phyloP scores from a whole-genome alignment of 2,329 filamentous ascomycete genomes.

The Colletotrichum nymphaeae region DNA sequence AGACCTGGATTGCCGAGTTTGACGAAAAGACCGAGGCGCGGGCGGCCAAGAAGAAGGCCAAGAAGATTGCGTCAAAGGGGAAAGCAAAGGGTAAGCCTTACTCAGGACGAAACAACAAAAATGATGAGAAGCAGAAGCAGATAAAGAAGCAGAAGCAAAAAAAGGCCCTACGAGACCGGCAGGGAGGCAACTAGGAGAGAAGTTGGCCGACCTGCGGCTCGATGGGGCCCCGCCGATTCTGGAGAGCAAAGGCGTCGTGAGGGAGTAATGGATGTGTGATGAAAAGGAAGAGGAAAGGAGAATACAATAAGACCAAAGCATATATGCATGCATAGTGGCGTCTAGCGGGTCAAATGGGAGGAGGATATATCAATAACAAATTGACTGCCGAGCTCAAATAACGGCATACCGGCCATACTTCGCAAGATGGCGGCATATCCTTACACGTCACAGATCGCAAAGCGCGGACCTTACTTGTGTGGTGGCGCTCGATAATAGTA shows the following conservation, averaged over 20 bases:
- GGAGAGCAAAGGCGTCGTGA: neutral
- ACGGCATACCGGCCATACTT: neutral
- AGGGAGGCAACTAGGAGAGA: constrained; percentile 25
- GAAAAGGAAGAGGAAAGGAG: neutral
- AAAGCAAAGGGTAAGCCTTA: constrained; percentile 32
- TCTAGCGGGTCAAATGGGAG: constrained; percentile 20
- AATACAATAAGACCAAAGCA: neutral
- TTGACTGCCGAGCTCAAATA: neutral
- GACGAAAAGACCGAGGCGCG: constrained; percentile 27
- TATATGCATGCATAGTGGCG: constrained; percentile 8
- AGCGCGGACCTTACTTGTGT: neutral
- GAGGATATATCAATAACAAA: neutral
- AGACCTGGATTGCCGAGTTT: constrained; percentile 18
- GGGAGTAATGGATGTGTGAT: neutral
- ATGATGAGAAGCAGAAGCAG: constrained; percentile 28
- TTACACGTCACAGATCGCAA: constrained; percentile 5
- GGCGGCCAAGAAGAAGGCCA: constrained; percentile 23
- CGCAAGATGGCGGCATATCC: neutral
- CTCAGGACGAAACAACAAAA: constrained; percentile 19
- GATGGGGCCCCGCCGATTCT: neutral
- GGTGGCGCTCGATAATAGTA: neutral
- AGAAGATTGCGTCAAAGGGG: constrained; percentile 5
- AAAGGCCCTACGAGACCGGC: constrained; percentile 23
- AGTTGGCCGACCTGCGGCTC: constrained; percentile 20
- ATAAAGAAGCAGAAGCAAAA: constrained; percentile 34